Conservation (phyloP, 2,329 filamentous ascomycete genomes). For the Coccinonectria pachysandricola region DNA sequence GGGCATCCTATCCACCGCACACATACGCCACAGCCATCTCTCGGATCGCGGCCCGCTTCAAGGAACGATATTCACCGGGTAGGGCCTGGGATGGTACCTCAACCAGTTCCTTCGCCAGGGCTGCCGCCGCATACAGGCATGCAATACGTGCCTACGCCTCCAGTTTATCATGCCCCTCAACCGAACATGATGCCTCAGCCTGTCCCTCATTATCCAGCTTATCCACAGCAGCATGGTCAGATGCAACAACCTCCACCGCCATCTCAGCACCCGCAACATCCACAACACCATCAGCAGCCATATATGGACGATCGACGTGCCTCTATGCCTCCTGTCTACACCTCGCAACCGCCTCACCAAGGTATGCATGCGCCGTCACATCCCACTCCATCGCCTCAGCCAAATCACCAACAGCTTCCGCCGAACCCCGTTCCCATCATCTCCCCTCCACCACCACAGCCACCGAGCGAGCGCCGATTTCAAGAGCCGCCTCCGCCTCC, state of each 20-base stretch:
- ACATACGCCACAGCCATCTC: constrained; percentile 69
- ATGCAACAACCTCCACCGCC: constrained; percentile 9
- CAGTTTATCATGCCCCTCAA: constrained; percentile 59
- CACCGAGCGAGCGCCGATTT: constrained; percentile 28
- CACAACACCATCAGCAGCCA: constrained; percentile 47
- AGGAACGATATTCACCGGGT: constrained; percentile 68
- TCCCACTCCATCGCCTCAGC: constrained; percentile 49
- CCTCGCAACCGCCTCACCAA: constrained; percentile 45
- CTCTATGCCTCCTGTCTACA: constrained; percentile 58
- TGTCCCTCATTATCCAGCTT: constrained; percentile 13
- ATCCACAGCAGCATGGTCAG: constrained; percentile 8
- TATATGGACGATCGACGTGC: constrained; percentile 70
- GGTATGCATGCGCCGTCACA: constrained; percentile 35
- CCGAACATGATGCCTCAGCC: constrained; percentile 14
- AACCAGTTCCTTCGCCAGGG: constrained; percentile 44
- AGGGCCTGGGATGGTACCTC: constrained; percentile 62
- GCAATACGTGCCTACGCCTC: constrained; percentile 75
- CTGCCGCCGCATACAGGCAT: constrained; percentile 53
- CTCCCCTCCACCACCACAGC: constrained; percentile 41
- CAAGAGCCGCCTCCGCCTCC: constrained; percentile 43
- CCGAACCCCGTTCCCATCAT: constrained; percentile 37
- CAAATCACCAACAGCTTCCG: constrained; percentile 40
- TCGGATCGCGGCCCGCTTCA: constrained; percentile 58
- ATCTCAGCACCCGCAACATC: constrained; percentile 27
- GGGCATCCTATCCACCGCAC: constrained; percentile 45